Percentiles rank a stretch among this genome's conserved stretches.
Evolutionary conservation across 2,329 filamentous ascomycete genomes (phyloP).

Genomic region (Allantophomopsis cytisporea): DNA sequence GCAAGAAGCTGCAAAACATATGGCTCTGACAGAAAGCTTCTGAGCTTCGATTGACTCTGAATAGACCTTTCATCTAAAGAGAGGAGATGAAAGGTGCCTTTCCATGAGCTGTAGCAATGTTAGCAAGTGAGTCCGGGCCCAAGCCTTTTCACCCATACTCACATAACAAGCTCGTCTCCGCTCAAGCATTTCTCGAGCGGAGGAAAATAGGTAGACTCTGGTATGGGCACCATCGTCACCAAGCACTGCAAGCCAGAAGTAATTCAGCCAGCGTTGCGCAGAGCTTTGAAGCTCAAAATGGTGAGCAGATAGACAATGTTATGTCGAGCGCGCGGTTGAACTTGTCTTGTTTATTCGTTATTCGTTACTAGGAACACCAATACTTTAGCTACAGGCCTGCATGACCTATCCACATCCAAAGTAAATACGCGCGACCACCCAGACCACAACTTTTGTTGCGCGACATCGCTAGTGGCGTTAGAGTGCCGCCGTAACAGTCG

Average conservation of each 20-base stretch:
- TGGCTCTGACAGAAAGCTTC: conserved; percentile 56
- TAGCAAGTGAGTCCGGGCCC: conserved; percentile 3
- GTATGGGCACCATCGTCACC: conserved; percentile 56
- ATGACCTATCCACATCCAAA: no score
- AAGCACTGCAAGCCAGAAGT: conserved; percentile 27
- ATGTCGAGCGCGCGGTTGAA: no score
- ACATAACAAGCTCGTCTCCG: conserved; percentile 72
- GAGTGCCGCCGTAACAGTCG: no score
- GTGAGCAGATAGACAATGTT: background rate
- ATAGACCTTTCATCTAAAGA: conserved; percentile 45
- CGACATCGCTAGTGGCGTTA: no score
- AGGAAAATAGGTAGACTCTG: conserved; percentile 65
- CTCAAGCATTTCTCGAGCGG: conserved; percentile 75
- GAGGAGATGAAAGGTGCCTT: conserved; percentile 39
- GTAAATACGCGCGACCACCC: no score
- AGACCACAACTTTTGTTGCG: no score
- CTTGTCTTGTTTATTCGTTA: no score
- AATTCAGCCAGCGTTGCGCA: conserved; percentile 8
- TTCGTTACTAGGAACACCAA: no score
- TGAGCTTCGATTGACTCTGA: conserved; percentile 39
- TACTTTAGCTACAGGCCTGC: no score
- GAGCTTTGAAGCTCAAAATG: conserved; percentile 10
- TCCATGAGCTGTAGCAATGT: conserved; percentile 39
- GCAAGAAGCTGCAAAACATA: conserved; percentile 56
- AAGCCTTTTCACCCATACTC: conserved; percentile 22